Percentiles rank a stretch among this genome's conserved stretches.
These are phyloP conservation scores for Xerocomus nothofagi DNA, from an alignment of 1,284 basidiomycete genomes.

Conservation along the genomic window DNA sequence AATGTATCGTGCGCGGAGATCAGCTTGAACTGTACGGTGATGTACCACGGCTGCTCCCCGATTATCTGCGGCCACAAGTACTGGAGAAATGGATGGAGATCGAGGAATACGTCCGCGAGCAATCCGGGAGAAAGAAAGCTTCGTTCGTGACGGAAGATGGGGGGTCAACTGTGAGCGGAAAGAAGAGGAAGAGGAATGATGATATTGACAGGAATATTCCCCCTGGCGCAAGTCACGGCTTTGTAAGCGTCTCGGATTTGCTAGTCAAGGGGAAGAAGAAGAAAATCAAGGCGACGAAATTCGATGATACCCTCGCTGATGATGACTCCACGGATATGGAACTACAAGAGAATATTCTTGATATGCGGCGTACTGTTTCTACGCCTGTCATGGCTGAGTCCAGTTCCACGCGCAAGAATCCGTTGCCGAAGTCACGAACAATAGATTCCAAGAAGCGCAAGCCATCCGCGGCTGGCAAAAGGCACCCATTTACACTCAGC, in stretches of 20 bases:
- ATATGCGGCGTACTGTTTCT: constrained; percentile 51
- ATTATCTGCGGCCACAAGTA: constrained; percentile 72
- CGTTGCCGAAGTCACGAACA: constrained; percentile 40
- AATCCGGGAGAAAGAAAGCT: constrained; percentile 40
- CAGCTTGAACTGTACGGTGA: constrained; percentile 92
- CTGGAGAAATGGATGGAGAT: constrained; percentile 84
- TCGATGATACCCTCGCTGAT: constrained; percentile 45
- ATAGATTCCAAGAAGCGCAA: constrained; percentile 23
- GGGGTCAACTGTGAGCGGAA: constrained; percentile 36
- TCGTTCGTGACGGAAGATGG: constrained; percentile 23
- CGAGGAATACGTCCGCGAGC: constrained; percentile 64
- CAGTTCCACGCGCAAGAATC: constrained; percentile 32
- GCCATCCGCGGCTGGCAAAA: constrained; percentile 36
- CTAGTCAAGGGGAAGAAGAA: constrained; percentile 44
- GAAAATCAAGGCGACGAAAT: constrained; percentile 41
- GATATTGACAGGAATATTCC: constrained; percentile 68
- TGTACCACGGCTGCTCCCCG: constrained; percentile 84
- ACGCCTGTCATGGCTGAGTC: constrained; percentile 34
- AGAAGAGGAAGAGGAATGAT: constrained; percentile 71
- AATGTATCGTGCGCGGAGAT: constrained; percentile 82
- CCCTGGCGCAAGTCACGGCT: constrained; percentile 57
- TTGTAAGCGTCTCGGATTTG: constrained; percentile 62
- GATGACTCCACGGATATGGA: constrained; percentile 64
- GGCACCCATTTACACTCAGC: constrained; percentile 34
- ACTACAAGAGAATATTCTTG: constrained; percentile 50